These are phyloP conservation scores for Trametes polyzona DNA, from an alignment of 1,284 basidiomycete genomes.

Conservation along the genomic window DNA sequence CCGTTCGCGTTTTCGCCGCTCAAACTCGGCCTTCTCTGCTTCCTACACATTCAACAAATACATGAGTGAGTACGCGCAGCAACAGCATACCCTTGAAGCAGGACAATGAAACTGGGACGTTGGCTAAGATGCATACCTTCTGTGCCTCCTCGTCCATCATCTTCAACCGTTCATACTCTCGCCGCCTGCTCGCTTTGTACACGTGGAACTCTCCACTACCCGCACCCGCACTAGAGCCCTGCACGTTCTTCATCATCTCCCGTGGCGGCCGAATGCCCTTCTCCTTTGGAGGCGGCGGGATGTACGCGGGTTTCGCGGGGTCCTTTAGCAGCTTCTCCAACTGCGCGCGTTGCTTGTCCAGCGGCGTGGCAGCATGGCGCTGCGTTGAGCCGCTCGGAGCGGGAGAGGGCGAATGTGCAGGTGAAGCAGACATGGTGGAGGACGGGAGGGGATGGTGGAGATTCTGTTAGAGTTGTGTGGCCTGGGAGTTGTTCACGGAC, in stretches of 20 bases:
- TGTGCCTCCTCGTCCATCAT: slow-evolving; percentile 84
- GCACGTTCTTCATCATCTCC: slow-evolving; percentile 99
- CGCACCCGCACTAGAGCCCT: slow-evolving; percentile 91
- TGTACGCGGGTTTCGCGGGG: slow-evolving; percentile 76
- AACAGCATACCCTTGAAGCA: too few species aligned
- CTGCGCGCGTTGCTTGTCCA: slow-evolving; percentile 76
- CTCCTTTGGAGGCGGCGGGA: slow-evolving; percentile 78
- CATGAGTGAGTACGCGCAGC: background rate
- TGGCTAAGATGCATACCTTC: slow-evolving; percentile 56
- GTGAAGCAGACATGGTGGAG: slow-evolving; percentile 31
- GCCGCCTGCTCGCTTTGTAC: slow-evolving; percentile 92
- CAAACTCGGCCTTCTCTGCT: slow-evolving; percentile 65
- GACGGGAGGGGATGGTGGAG: background rate
- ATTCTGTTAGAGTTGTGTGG: background rate
- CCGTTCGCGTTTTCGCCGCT: slow-evolving; percentile 63
- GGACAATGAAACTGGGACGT: too few species aligned
- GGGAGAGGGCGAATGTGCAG: slow-evolving; percentile 31
- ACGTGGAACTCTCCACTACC: slow-evolving; percentile 98
- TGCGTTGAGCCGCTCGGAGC: slow-evolving; percentile 33
- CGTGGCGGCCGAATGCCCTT: slow-evolving; percentile 78
- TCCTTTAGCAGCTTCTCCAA: slow-evolving; percentile 88
- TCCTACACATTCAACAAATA: slow-evolving; percentile 50
- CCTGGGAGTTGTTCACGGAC: too few species aligned
- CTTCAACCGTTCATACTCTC: slow-evolving; percentile 95
- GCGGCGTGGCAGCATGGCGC: slow-evolving; percentile 71